A percentile compares a stretch with the other conserved stretches of the same genome.
These are phyloP conservation scores for Aureobasidium sp. DNA, from an alignment of 2,329 filamentous ascomycete genomes.

Conservation along the genomic window DNA sequence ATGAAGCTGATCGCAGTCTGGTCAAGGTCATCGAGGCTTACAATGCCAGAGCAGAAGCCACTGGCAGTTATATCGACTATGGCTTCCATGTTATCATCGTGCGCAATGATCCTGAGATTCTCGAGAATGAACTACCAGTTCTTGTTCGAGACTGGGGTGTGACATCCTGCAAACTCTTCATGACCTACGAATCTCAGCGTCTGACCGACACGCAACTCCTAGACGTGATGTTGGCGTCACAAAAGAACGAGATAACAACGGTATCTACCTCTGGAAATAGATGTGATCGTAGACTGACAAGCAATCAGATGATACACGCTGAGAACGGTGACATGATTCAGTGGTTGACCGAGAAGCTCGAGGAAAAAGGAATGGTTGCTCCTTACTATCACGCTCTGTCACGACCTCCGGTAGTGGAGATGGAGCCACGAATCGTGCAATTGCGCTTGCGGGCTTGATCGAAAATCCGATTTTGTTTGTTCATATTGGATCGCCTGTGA, in stretches of 20 bases:
- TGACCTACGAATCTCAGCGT: conserved; percentile 33
- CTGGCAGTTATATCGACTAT: too few species aligned
- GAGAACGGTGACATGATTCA: conserved; percentile 47
- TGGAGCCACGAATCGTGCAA: conserved; percentile 47
- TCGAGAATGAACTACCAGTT: background rate
- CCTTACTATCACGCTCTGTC: conserved; percentile 45
- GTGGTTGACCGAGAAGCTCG: conserved; percentile 46
- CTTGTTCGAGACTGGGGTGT: conserved; percentile 12
- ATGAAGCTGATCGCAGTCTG: too few species aligned
- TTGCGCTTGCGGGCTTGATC: conserved; percentile 41
- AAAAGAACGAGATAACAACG: conserved; percentile 40
- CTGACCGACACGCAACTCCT: conserved; percentile 31
- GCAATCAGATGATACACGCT: conserved; percentile 40
- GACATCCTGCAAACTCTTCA: conserved; percentile 31
- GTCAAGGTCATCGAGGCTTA: too few species aligned
- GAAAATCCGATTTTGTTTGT: conserved; percentile 46
- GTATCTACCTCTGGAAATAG: background rate
- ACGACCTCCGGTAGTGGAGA: conserved; percentile 42
- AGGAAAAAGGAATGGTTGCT: conserved; percentile 38
- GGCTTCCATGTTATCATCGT: too few species aligned
- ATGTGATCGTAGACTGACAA: too few species aligned
- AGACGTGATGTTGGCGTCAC: conserved; percentile 30
- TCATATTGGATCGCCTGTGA: conserved; percentile 40
- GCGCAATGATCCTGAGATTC: background rate
- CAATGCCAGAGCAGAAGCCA: too few species aligned